phyloP scores from a whole-genome alignment of 148 eudicot species.

The Nepenthes gracilis region DNA sequence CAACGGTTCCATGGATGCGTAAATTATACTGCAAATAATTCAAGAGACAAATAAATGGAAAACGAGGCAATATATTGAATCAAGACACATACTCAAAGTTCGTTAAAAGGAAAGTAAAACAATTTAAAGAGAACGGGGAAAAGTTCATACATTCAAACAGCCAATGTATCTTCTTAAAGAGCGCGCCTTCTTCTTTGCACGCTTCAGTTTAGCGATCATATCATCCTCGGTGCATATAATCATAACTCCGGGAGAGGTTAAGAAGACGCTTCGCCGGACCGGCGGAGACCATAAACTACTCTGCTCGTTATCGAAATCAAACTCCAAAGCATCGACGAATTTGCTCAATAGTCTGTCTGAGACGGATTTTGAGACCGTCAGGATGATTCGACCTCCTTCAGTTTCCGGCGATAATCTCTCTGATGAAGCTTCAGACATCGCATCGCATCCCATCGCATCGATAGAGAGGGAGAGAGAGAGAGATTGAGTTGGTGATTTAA shows the following conservation, averaged over 20 bases:
- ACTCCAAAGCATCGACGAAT: constrained; percentile 53
- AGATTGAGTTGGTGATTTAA: no score
- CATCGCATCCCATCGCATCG: no score
- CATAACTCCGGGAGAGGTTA: constrained; percentile 27
- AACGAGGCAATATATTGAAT: no score
- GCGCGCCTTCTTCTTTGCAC: constrained; percentile 2
- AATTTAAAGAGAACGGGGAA: no score
- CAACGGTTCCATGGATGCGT: no score
- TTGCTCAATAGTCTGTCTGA: constrained; percentile 52
- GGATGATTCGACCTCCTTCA: constrained; percentile 10
- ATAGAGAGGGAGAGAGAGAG: no score
- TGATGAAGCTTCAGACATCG: neutral
- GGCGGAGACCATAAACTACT: constrained; percentile 57
- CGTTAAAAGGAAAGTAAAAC: no score
- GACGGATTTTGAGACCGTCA: constrained; percentile 29
- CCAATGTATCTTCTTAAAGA: neutral
- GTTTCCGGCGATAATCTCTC: neutral
- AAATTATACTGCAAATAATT: no score
- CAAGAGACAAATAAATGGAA: no score
- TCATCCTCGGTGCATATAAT: constrained; percentile 11
- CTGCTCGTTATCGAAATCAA: constrained; percentile 37
- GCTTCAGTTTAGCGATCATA: constrained; percentile 1
- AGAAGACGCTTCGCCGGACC: constrained; percentile 26
- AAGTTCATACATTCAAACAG: neutral
- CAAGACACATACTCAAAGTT: no score